Evolutionary conservation across 352 stramenopile species (phyloP), one percentile per base, ranked within the genome.

Genomic region (Phytophthora pini): DNA sequence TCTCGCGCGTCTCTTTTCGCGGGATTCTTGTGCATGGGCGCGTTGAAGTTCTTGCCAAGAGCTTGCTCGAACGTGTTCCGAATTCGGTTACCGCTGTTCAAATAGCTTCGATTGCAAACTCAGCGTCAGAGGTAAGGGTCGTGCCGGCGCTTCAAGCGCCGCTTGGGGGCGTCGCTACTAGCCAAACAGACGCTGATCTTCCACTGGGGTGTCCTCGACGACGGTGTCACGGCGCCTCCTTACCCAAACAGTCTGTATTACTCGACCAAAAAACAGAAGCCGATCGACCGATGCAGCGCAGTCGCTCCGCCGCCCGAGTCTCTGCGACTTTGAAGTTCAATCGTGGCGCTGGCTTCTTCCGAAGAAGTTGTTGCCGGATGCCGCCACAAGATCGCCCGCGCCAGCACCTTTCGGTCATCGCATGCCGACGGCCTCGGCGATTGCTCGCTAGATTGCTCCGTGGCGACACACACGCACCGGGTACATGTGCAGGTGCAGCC

Each of bases 321-420:
- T 64, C 32, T 58, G 44, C 45, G 38, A 45, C 60, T 62, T 56
- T 68, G 60, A 68, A 69, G 45, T 69, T 69, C 53, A 69, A 69
- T 51, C 13, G 8, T 40, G 31, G 29, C 34, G 17, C 59, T 58
- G 57, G 20, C 57, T 65, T 53, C 57, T 32, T 9, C 6, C 22
- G 20, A 36, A 13, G 31, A 36, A 13, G 31, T 36, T 13, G 31
- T 11, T 36, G 31, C 7, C 5, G 29, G 29, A 10, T 20, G 15
- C 15, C 13, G 38, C 13, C 38, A n/a, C 13, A n/a, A 22, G 38
- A 43, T 43, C 38, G 38, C 17, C 17, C 17, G 17, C 17, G 17
- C 38, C 38, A 20, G 15, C n/a, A 43, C 13, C 38, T n/a, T 43
- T 43, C 31, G 31, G 31, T 36, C 31, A 36, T 36, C 31, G 8